Percentiles rank a stretch among this genome's conserved stretches.
phyloP scores from a whole-genome alignment of 2,329 filamentous ascomycete genomes.

The Diaporthe humulicola region DNA sequence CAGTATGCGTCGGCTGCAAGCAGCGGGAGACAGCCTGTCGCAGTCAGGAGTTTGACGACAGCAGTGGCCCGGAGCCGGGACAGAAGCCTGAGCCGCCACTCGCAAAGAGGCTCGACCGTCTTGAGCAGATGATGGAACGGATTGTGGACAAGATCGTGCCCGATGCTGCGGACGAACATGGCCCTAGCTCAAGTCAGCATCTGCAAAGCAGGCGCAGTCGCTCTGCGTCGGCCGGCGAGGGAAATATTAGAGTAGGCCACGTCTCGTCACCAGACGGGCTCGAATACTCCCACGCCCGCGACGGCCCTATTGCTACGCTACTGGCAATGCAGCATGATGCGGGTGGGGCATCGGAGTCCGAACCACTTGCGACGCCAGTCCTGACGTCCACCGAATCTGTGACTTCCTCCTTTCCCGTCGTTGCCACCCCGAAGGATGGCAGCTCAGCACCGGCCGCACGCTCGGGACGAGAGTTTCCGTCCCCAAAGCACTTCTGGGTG shows the following conservation, averaged over 20 bases:
- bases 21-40: conserved; percentile 56
- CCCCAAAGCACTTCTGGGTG: conserved; percentile 49
- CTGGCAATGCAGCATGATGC: conserved; percentile 44
- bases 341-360: conserved; percentile 35
- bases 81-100: conserved; percentile 53
- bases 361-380: conserved; percentile 41
- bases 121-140: conserved; percentile 62
- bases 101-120: conserved; percentile 57
- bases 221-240: conserved; percentile 23
- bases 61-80: conserved; percentile 43
- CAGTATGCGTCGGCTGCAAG: conserved; percentile 59
- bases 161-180: conserved; percentile 26
- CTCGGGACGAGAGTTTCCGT: conserved; percentile 39
- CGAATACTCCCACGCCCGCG: conserved; percentile 47
- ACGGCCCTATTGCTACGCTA: conserved; percentile 48
- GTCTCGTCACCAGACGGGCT: conserved; percentile 45
- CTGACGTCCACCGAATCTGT: conserved; percentile 41
- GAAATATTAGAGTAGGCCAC: conserved; percentile 44
- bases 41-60: conserved; percentile 60
- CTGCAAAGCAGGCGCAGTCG: conserved; percentile 42
- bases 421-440: conserved; percentile 5
- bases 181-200: conserved; percentile 5
- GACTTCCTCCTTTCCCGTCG: conserved; percentile 10
- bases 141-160: conserved; percentile 56
- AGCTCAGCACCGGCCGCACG: neutral